Evolutionary conservation across 805 yeast species (phyloP).

Genomic region (Yarrowia alimentaria): DNA sequence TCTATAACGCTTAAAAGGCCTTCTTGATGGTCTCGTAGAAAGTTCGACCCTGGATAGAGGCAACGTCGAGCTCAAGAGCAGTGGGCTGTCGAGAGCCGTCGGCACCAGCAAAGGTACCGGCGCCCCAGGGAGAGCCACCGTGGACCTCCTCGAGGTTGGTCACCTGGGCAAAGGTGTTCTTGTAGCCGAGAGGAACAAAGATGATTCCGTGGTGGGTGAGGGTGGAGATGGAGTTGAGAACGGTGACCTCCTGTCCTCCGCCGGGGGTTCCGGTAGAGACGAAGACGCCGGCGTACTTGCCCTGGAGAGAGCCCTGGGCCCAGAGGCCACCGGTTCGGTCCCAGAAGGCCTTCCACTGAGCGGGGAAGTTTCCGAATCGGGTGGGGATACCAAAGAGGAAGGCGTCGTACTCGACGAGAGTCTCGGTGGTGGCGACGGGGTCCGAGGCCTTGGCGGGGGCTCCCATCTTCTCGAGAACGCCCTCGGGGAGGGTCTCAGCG

Average conservation of each 20-base stretch:
- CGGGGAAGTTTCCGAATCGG: conserved; percentile 71
- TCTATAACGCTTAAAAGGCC: conserved; percentile 14
- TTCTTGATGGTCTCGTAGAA: conserved; percentile 51
- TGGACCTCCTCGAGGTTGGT: conserved; percentile 64
- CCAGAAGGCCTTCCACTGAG: conserved; percentile 75
- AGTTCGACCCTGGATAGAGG: conserved; percentile 62
- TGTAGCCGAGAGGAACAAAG: conserved; percentile 75
- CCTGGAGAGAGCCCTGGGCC: conserved; percentile 66
- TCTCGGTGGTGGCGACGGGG: conserved; percentile 53
- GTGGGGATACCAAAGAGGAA: conserved; percentile 79
- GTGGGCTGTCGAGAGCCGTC: conserved; percentile 74
- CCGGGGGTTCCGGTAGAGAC: conserved; percentile 70
- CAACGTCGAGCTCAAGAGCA: conserved; percentile 62
- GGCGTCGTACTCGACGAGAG: conserved; percentile 64
- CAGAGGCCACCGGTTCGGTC: conserved; percentile 75
- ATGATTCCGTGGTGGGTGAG: conserved; percentile 75
- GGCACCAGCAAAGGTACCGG: conserved; percentile 71
- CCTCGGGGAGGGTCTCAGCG: conserved; percentile 70
- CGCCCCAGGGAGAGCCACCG: conserved; percentile 87
- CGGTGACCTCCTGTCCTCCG: conserved; percentile 79
- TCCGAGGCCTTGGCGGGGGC: conserved; percentile 52
- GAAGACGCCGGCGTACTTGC: conserved; percentile 73
- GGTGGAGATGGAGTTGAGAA: conserved; percentile 55
- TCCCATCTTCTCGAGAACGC: conserved; percentile 57
- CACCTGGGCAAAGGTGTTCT: conserved; percentile 52